Evolutionary conservation across 495 filamentous ascomycete species (phyloP), one percentile per base, ranked within the genome.

Genomic region (Penicillium soppii): DNA sequence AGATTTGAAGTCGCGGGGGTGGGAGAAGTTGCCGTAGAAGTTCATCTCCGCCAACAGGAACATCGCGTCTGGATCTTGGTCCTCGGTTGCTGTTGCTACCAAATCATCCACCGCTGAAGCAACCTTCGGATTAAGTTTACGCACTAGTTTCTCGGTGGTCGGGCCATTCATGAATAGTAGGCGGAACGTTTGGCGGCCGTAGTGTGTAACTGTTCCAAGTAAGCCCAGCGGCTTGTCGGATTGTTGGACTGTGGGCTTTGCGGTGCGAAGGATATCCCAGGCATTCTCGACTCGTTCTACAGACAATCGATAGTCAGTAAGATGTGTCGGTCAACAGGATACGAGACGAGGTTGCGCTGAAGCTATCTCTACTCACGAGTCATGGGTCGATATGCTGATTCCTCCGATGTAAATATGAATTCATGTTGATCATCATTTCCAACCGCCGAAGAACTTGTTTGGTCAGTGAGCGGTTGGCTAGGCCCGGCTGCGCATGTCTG

Each of bases 41-140:
- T 91, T 96, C 84, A 97, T 87, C 69, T 97, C 89, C 26, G 89
- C 95, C 15, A 99, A 75, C 15, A 95, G 74, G 64, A 86, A 96
- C 40, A 97, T 85, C 20, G 95, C 95, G 68, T 97, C 94, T 2
- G 89, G 75, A 61, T 94, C 88, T 16, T 64, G 47, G 47, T 87
- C 85, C 52, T 86, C 73, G 21, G 82, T 71, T 23, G 89, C 89
- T 19, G 95, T 90, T 32, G 82, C 74, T 59, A 89, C 80, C 47
- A 99, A 76, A 38, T 92, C 77, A 43, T 78, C 76, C 30, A 95
- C 87, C 1, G 90, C 91, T 33, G 62, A 54, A 17, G 57, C 54
- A 9, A 81, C 57, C 9, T 57, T 52, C 4, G 68, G 58, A 30
- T 62, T 58, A 6, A 72, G 38, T 50, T 69, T 71, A n/a, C 42